Percentiles rank a stretch among this genome's conserved stretches.
phyloP scores from a whole-genome alignment of 805 yeast genomes.

The Metschnikowia santaceciliae region DNA sequence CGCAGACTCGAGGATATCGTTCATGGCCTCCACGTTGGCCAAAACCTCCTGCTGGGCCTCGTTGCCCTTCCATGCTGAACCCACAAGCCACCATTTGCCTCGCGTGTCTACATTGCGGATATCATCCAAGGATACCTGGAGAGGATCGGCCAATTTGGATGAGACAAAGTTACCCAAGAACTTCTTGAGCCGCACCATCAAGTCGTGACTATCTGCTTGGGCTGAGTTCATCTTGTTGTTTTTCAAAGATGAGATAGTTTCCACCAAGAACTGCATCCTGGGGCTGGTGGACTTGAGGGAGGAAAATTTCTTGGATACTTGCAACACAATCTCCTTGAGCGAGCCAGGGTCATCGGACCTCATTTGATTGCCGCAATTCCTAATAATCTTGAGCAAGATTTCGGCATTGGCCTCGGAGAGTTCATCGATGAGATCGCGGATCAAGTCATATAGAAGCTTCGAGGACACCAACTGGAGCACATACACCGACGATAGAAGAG shows the following conservation, averaged over 20 bases:
- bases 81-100: slow-evolving; percentile 99
- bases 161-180: slow-evolving; percentile 51
- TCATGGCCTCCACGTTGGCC: slow-evolving; percentile 43
- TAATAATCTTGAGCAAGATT: slow-evolving; percentile 63
- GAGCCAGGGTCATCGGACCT: slow-evolving; percentile 88
- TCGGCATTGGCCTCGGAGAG: slow-evolving; percentile 75
- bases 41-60: slow-evolving; percentile 20
- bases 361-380: slow-evolving; percentile 77
- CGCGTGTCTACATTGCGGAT: slow-evolving; percentile 68
- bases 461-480: slow-evolving; percentile 74
- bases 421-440: slow-evolving; percentile 48
- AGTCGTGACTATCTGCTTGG: slow-evolving; percentile 48
- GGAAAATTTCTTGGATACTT: slow-evolving; percentile 40
- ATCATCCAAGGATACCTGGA: slow-evolving; percentile 81
- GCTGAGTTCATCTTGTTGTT: slow-evolving; percentile 68
- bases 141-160: slow-evolving; percentile 58
- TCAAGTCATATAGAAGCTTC: slow-evolving; percentile 71
- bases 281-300: slow-evolving; percentile 37
- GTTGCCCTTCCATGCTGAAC: slow-evolving; percentile 93
- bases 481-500: slow-evolving; percentile 73
- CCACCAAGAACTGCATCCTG: slow-evolving; percentile 79
- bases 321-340: slow-evolving; percentile 69
- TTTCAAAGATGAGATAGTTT: slow-evolving; percentile 78
- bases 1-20: slow-evolving; percentile 60
- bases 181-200: slow-evolving; percentile 60